A percentile compares a stretch with the other conserved stretches of the same genome.
These are phyloP conservation scores for Corchorus capsularis DNA, from an alignment of 345 rosid genomes.

Conservation along the genomic window DNA sequence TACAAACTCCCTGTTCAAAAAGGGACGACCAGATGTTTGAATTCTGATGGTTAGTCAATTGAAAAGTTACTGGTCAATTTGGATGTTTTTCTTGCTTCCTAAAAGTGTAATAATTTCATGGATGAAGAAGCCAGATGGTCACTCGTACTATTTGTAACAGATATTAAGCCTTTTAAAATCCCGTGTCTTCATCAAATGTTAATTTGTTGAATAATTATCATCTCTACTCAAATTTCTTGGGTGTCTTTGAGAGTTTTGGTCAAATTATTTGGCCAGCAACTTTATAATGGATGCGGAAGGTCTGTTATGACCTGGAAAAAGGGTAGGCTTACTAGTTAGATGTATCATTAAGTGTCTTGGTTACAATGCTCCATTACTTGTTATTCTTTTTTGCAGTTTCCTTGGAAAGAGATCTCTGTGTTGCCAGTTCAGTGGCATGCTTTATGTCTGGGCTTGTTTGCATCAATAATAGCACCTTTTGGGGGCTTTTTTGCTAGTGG, in stretches of 20 bases:
- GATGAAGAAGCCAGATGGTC: too few relatives aligned
- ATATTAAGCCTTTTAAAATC: background rate
- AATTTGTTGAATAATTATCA: background rate
- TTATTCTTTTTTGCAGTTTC: conserved; percentile 54
- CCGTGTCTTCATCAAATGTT: background rate
- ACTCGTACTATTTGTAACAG: background rate
- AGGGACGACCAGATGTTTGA: conserved; percentile 5
- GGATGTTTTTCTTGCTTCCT: background rate
- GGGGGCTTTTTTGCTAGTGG: conserved; percentile 99
- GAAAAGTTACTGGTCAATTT: background rate
- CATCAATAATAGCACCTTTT: conserved; percentile 98
- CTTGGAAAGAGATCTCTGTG: conserved; percentile 83
- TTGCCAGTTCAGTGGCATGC: conserved; percentile 98
- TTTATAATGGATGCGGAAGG: background rate
- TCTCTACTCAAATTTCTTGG: background rate
- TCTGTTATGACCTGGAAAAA: too few relatives aligned
- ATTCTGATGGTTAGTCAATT: background rate
- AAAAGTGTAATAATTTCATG: too few relatives aligned
- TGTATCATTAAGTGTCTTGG: background rate
- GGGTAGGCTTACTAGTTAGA: background rate
- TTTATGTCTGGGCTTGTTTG: conserved; percentile 85
- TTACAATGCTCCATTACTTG: background rate
- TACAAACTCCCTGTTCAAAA: background rate
- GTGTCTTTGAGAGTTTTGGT: background rate
- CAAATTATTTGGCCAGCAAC: background rate